These are phyloP conservation scores for Glomus cerebriforme DNA, from an alignment of 192 early-diverging fungal genomes.

Conservation along the genomic window DNA sequence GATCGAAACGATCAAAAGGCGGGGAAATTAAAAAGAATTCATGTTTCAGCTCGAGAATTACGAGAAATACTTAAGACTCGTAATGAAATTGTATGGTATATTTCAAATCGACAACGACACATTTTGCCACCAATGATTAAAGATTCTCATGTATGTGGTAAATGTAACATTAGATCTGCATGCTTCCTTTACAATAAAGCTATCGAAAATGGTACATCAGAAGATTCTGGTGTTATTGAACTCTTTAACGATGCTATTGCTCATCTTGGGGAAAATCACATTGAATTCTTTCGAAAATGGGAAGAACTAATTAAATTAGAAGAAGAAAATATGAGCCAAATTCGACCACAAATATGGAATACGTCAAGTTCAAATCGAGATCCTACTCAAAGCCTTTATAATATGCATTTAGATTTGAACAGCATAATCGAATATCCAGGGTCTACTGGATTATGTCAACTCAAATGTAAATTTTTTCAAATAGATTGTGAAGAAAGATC, in stretches of 20 bases:
- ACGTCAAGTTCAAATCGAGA: constrained; percentile 55
- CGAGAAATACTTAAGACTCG: constrained; percentile 70
- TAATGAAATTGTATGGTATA: constrained; percentile 70
- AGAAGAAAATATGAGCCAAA: constrained; percentile 65
- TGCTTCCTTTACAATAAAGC: constrained; percentile 77
- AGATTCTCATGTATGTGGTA: constrained; percentile 60
- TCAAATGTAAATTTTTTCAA: constrained; percentile 9
- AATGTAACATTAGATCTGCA: constrained; percentile 63
- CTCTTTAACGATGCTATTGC: constrained; percentile 65
- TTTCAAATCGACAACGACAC: constrained; percentile 36
- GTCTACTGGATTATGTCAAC: neutral
- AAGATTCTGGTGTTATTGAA: constrained; percentile 56
- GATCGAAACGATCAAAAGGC: constrained; percentile 21
- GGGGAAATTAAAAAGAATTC: constrained; percentile 66
- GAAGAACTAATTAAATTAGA: constrained; percentile 72
- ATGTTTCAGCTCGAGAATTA: constrained; percentile 64
- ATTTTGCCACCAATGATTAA: constrained; percentile 73
- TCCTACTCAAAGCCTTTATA: constrained; percentile 33
- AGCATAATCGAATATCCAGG: neutral
- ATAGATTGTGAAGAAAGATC: constrained; percentile 21
- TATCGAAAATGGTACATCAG: constrained; percentile 65
- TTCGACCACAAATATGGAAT: constrained; percentile 72
- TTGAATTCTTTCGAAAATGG: constrained; percentile 80
- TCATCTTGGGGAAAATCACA: constrained; percentile 60
- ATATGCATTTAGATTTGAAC: constrained; percentile 20